Conservation (phyloP, 2,329 filamentous ascomycete genomes). For the Samsoniella hepiali region DNA sequence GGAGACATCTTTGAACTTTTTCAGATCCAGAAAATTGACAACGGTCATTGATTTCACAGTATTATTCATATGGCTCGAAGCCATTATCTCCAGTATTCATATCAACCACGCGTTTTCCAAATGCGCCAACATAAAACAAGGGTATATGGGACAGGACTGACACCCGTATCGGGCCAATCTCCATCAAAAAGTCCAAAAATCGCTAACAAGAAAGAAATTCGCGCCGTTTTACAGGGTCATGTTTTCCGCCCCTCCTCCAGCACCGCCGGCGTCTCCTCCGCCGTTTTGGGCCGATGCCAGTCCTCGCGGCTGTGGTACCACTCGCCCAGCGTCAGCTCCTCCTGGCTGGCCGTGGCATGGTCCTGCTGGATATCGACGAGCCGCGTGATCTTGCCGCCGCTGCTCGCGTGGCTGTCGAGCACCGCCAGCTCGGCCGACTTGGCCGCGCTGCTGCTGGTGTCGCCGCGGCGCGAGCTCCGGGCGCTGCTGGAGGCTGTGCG, state of each 20-base stretch:
- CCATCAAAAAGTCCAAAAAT: background rate
- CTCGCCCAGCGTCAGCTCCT: constrained; percentile 18
- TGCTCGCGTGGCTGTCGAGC: background rate
- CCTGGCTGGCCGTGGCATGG: constrained; percentile 11
- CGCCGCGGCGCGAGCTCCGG: background rate
- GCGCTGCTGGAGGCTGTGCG: background rate
- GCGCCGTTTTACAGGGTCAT: background rate
- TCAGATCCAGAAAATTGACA: too few species aligned
- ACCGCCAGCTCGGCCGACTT: background rate
- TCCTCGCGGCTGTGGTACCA: constrained; percentile 7
- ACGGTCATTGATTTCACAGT: too few species aligned
- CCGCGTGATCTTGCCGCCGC: background rate
- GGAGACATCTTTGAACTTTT: too few species aligned
- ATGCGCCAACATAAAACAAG: background rate
- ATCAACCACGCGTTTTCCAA: background rate
- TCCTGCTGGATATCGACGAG: constrained; percentile 5
- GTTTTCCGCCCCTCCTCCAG: background rate
- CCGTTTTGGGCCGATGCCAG: background rate
- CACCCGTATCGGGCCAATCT: background rate
- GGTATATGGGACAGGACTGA: background rate
- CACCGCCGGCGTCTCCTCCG: background rate
- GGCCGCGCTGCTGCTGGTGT: background rate
- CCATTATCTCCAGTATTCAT: too few species aligned
- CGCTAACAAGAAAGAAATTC: background rate
- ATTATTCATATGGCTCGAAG: too few species aligned